These are phyloP conservation scores for Thamnidium elegans DNA, from an alignment of 192 early-diverging fungal species.

Conservation along the genomic window DNA sequence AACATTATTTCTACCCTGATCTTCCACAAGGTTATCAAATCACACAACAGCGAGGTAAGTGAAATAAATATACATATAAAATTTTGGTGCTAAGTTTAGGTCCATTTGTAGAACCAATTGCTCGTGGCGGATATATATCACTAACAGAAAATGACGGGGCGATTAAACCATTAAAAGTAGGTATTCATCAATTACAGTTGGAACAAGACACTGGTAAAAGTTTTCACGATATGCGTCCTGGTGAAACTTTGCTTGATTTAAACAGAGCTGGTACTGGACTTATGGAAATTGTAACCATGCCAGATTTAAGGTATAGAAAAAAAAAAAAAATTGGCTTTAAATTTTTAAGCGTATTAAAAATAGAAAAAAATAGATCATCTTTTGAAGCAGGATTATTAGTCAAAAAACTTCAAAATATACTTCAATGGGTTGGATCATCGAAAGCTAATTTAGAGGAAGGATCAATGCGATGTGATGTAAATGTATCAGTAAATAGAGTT, in stretches of 20 bases:
- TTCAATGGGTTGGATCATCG: slow-evolving; percentile 70
- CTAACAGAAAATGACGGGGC: slow-evolving; percentile 61
- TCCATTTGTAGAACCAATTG: slow-evolving; percentile 62
- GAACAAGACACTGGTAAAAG: slow-evolving; percentile 94
- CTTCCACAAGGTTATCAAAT: slow-evolving; percentile 93
- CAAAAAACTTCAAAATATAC: slow-evolving; percentile 71
- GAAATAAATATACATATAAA: neutral
- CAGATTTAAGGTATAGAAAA: slow-evolving; percentile 59
- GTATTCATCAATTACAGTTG: slow-evolving; percentile 84
- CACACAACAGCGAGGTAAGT: slow-evolving; percentile 75
- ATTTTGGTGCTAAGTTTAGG: neutral
- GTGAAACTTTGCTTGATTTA: slow-evolving; percentile 71
- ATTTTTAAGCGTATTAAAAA: neutral
- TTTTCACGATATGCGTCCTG: slow-evolving; percentile 57
- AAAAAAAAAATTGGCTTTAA: neutral
- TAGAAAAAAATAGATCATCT: slow-evolving; percentile 46
- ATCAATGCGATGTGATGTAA: slow-evolving; percentile 88
- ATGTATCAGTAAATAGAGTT: slow-evolving; percentile 75
- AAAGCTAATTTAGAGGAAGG: slow-evolving; percentile 89
- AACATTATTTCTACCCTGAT: slow-evolving; percentile 96
- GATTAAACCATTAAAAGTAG: slow-evolving; percentile 45
- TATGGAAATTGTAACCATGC: slow-evolving; percentile 90
- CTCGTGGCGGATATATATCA: slow-evolving; percentile 63
- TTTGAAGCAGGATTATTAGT: slow-evolving; percentile 72
- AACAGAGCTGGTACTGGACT: slow-evolving; percentile 87